Percentiles rank a stretch among this genome's conserved stretches.
phyloP scores from a whole-genome alignment of 202 grass and related monocot species.

The Carex sylvatica region DNA sequence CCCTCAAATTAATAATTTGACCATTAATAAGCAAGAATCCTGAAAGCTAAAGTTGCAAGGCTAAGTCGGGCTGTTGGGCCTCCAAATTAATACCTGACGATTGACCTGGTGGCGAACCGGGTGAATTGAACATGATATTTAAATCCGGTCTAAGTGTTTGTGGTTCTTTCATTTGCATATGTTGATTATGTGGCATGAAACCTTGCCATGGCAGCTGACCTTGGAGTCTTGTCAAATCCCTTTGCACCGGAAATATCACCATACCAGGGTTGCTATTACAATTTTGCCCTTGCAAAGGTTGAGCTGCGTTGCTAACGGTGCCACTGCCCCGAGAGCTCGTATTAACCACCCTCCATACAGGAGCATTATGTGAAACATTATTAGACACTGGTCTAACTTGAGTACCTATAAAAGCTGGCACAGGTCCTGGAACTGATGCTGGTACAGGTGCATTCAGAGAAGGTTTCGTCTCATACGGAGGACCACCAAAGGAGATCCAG shows the following conservation, averaged over 20 bases:
- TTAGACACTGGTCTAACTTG: constrained; percentile 55
- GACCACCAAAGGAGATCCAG: constrained; percentile 85
- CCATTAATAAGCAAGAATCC: neutral
- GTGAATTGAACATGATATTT: constrained; percentile 86
- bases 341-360: constrained; percentile 43
- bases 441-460: constrained; percentile 31
- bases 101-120: constrained; percentile 67
- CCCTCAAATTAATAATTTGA: neutral
- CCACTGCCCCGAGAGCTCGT: constrained; percentile 30
- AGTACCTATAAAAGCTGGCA: constrained; percentile 41
- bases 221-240: constrained; percentile 61
- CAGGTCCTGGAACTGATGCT: neutral
- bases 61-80: constrained; percentile 94
- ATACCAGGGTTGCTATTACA: constrained; percentile 44
- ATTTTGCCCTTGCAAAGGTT: constrained; percentile 66
- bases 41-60: constrained; percentile 73
- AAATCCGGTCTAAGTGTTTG: constrained; percentile 71
- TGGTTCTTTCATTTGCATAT: constrained; percentile 60
- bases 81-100: constrained; percentile 86
- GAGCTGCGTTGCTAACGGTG: neutral
- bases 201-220: constrained; percentile 71
- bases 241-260: constrained; percentile 81
- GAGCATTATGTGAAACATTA: constrained; percentile 36
- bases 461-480: constrained; percentile 53
- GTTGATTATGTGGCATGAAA: constrained; percentile 53